Evolutionary conservation across 177 flowering plant genomes (phyloP), one percentile per base, ranked within the genome.

Genomic region (Viscum album): DNA sequence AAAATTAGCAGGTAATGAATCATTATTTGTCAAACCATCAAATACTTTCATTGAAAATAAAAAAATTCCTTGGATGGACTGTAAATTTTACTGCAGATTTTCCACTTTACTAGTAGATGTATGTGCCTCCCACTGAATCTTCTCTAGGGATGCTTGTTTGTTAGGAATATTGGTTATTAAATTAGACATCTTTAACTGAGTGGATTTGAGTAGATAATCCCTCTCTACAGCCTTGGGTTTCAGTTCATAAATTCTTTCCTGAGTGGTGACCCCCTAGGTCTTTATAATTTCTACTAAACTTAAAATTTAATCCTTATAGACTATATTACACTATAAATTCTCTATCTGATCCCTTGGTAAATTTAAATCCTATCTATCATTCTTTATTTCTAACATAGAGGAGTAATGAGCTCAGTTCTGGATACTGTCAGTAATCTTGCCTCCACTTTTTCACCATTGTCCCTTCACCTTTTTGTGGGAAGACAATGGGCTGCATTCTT

Each of bases 121-220:
- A 83, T 77, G 81, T 69, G 88, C 89, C 77, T 94, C 93, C 97
- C 97, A 91, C 52, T 85, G 89, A 68, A 81, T 70, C 74, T 89
- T 94, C 67, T 94, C 97, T 36, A 91, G 72, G 19, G 88, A 85
- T 69, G 97, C 99, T 83, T 86, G 96, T 81, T 77, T 91, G 78
- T 88, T 93, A 54, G 96, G 96, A 66, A 94, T 90, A 81, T 85
- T 91, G 71, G 86, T 83, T 96, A 88, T 85, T 28, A 28, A 56
- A 83, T 93, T 90, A 64, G 88, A 81, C 19, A 90, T 87, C 76
- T 90, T 88, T 39, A 70, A 66, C 71, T 89, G 88, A 58, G 81
- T 78, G 63, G 90, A 82, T 77, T 84, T 84, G n/a, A 88, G 70
- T 34, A 87, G 45, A 10, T 85, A 78, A 28, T 87, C 99, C 78